Percentiles rank a stretch among this genome's conserved stretches.
Conservation (phyloP, 2,329 filamentous ascomycete species). For the Pleoardoris graminearum region DNA sequence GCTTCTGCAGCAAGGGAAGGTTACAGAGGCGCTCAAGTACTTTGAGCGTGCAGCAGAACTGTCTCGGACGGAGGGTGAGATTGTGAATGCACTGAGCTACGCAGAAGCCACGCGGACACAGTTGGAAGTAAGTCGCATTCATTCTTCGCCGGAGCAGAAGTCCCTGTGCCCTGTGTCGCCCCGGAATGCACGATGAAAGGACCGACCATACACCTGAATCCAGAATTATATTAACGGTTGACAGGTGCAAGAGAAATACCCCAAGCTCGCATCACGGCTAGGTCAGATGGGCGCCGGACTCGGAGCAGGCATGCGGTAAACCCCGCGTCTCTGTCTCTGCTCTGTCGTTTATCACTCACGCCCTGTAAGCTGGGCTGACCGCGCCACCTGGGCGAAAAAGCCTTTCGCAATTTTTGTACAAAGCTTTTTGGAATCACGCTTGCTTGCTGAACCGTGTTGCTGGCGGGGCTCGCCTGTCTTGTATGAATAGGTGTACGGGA, state of each 20-base stretch:
- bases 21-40: slow-evolving; percentile 91
- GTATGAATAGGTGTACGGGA: not conserved
- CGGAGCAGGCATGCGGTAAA: slow-evolving; percentile 41
- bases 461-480: not conserved
- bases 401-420: not conserved
- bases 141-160: no score
- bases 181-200: no score
- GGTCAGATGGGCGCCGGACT: slow-evolving; percentile 50
- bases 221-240: not conserved
- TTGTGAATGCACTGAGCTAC: slow-evolving; percentile 94
- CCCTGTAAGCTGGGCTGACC: not conserved
- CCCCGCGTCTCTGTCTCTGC: not conserved
- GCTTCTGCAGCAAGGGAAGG: slow-evolving; percentile 95
- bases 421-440: not conserved
- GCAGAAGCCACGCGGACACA: slow-evolving; percentile 96
- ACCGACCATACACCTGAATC: not conserved
- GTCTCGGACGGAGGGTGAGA: slow-evolving; percentile 90
- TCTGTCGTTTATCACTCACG: not conserved
- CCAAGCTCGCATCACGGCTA: slow-evolving; percentile 53
- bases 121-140: slow-evolving; percentile 69
- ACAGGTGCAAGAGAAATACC: slow-evolving; percentile 58
- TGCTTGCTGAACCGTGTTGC: not conserved
- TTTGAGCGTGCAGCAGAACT: slow-evolving; percentile 96
- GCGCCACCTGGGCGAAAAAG: not conserved
- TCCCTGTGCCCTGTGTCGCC: no score